These are phyloP conservation scores for Solanum ossicruentum DNA, from an alignment of 257 asterid genomes.

Conservation along the genomic window DNA sequence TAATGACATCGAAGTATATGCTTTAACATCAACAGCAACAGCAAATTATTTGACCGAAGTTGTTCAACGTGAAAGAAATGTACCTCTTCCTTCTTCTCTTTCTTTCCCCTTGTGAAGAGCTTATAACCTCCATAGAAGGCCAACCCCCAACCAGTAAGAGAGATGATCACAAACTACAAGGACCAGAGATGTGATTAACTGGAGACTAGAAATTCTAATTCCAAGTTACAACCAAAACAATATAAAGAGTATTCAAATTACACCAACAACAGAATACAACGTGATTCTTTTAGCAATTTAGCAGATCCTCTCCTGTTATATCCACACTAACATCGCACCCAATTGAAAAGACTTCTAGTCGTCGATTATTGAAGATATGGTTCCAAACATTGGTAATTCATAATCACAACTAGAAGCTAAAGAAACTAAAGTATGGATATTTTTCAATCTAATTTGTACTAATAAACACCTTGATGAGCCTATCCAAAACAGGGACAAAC, in stretches of 20 bases:
- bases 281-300: background rate
- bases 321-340: background rate
- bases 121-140: constrained; percentile 47
- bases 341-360: background rate
- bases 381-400: background rate
- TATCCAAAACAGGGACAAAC: background rate
- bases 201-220: background rate
- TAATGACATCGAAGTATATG: background rate
- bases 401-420: background rate
- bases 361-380: background rate
- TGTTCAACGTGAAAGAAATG: background rate
- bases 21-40: background rate
- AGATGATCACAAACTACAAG: constrained; percentile 72
- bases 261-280: background rate
- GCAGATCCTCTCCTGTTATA: background rate
- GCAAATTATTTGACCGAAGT: background rate
- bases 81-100: constrained; percentile 52
- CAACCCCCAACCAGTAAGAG: constrained; percentile 74
- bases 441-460: background rate
- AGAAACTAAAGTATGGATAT: background rate
- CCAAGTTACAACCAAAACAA: background rate
- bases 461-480: background rate
- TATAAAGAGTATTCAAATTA: background rate
- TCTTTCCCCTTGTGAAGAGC: constrained; percentile 55
- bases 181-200: background rate